These are phyloP conservation scores for Colletotrichum eremochloae DNA, from an alignment of 2,329 filamentous ascomycete species.

Conservation along the genomic window DNA sequence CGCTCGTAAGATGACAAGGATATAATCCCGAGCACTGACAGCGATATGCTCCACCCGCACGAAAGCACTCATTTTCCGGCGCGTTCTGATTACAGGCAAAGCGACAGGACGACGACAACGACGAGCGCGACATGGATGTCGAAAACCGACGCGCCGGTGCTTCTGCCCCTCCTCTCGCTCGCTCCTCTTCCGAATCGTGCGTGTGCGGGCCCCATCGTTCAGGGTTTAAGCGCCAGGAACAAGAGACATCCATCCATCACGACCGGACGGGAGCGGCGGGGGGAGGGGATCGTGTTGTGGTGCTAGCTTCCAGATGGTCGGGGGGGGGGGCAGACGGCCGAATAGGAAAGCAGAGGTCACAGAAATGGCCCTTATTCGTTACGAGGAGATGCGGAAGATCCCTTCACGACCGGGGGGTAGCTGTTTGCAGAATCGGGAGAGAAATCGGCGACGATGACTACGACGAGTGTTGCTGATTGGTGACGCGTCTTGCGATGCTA, in stretches of 20 bases:
- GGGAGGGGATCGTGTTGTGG: constrained; percentile 5
- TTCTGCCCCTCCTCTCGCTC: background rate
- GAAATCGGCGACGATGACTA: background rate
- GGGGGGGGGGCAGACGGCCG: constrained; percentile 18
- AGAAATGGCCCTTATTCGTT: constrained; percentile 44
- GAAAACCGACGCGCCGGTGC: background rate
- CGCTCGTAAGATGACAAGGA: background rate
- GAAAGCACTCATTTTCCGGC: background rate
- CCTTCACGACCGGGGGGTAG: constrained; percentile 43
- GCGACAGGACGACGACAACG: background rate
- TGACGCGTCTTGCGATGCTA: background rate
- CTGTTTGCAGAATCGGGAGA: constrained; percentile 39
- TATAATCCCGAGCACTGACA: background rate
- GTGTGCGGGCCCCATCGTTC: constrained; percentile 3
- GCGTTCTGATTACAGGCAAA: background rate
- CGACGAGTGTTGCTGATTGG: background rate
- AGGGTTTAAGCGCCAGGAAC: constrained; percentile 37
- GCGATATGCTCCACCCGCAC: background rate
- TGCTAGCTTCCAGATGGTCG: constrained; percentile 6
- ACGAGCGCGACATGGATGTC: background rate
- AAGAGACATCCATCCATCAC: constrained; percentile 29
- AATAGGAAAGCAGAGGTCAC: constrained; percentile 44
- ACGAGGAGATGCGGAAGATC: constrained; percentile 25
- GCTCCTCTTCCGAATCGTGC: background rate
- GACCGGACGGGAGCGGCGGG: background rate